Base-by-base conservation (phyloP, 768 basidiomycete species). In the Rossbeevera mucosa region DNA sequence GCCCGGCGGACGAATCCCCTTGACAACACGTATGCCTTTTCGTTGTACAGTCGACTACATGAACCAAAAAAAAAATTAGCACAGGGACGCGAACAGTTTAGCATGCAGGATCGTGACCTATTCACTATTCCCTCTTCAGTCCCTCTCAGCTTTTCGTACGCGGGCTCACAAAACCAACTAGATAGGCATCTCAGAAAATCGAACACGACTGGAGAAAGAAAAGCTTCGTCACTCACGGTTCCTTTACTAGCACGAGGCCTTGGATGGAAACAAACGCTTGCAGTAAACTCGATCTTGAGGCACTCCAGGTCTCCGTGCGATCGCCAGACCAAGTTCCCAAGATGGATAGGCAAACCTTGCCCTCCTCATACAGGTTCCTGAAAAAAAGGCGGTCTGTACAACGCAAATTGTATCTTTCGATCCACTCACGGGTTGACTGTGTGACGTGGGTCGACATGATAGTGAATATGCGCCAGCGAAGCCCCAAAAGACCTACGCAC, bases 231-330 rank as follows among this genome's bases (percentile, higher is more conserved):
- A 80, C 91, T 65, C 72, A 95, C 80, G 94, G 94, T 64, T 94
- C 88, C 68, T 89, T 90, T 12, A 95, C 92, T 7, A 97, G 77
- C 5, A 97, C 94, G 7, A 95, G 76, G 11, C 92, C 94, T 65
- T 95, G 94, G 42, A 96, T 94, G 26, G 92, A 94, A 18, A 97
- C 89, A 48, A 96, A 81, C 0, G 91, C 90, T 70, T 97, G 94
- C 16, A 97, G 77, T 22, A 97, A 72, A 14, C 91, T 94, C 1
- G 92, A 95, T 42, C 88, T 77, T 30, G 82, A 74, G 1, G 91
- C 76, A 59, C 80, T 92, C 94, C 94, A 97, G 7, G 81, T 84
- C 71, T 97, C 92, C 54, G 77, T 87, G 63, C 78, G 81, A 61
- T 95, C 94, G 8, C 94, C 94, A 7, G 83, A 79, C 94, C 94